phyloP scores from a whole-genome alignment of 192 early-diverging fungal genomes.

The Linnemannia hyalina region DNA sequence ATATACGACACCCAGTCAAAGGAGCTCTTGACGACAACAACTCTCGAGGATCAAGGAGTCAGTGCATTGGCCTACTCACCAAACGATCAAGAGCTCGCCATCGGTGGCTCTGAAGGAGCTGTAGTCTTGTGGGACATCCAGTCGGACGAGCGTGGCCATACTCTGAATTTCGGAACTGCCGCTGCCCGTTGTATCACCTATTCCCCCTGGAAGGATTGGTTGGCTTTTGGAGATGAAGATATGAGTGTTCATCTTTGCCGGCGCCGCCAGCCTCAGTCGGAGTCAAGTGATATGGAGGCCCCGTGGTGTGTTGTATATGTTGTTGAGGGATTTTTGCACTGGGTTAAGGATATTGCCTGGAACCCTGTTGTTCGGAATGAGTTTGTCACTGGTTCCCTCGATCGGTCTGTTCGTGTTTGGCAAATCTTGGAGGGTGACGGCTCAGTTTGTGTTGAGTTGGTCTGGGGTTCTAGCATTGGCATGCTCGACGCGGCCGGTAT shows the following conservation, averaged over 20 bases:
- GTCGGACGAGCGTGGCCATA: too few species aligned
- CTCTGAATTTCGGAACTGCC: too few species aligned
- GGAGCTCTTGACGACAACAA: background rate
- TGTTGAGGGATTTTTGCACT: background rate
- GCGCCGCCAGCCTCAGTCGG: background rate
- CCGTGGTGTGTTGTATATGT: background rate
- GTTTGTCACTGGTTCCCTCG: background rate
- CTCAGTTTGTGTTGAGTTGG: background rate
- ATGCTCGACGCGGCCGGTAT: background rate
- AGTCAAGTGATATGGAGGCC: background rate
- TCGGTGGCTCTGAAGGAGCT: background rate
- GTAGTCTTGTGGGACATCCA: too few species aligned
- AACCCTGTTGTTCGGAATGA: background rate
- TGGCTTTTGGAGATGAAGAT: background rate
- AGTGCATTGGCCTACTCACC: background rate
- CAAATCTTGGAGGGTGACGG: background rate
- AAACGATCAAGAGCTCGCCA: background rate
- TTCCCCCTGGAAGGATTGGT: background rate
- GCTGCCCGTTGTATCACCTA: background rate
- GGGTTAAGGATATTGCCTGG: background rate
- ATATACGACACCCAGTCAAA: background rate
- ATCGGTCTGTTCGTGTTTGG: slow-evolving; percentile 1
- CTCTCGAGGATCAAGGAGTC: background rate
- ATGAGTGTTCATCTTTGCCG: background rate
- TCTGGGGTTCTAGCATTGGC: background rate